Evolutionary conservation across 1,284 basidiomycete species (phyloP), one percentile per base, ranked within the genome.

Genomic region (Sparassis latifolia): DNA sequence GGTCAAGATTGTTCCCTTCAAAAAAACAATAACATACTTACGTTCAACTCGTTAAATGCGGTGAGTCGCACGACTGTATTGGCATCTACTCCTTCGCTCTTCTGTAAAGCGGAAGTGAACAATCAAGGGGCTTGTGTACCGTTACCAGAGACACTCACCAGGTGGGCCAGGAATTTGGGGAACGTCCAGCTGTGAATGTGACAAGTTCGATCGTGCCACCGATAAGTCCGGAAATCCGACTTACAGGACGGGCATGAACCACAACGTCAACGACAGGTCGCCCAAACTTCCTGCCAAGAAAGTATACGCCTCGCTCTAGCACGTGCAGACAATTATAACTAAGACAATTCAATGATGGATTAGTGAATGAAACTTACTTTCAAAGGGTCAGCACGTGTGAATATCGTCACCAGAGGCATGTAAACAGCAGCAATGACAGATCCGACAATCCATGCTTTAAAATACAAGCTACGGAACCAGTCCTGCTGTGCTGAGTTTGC

Each of bases 41-140:
- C 86, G 56, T 90, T 89, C 43, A 89, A 66, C 61, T 90, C 87
- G 42, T 86, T 83, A 62, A 87, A 89, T 55, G 84, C 88, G 12
- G 82, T 84, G 43, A 90, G 66, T 27, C 86, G 78, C 38, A 87
- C 73, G 44, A 89, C 72, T 2, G 84, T 86, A 33, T 60, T 68
- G 20, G 58, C 72, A 47, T 89, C 86, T 7, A 87, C 82, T 3
- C 77, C 75, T 59, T 82, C 77, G 42, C 60, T 65, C 65, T 77
- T 73, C 77, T 79, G 50, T 10, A 29, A 43, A 28, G 3, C 28
- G 3, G 45, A 32, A 10, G n/a, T 33, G 40, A 41, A 29, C 31
- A 49, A 6, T 28, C 37, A 33, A 10, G 27, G n/a, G 7, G 45
- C 28, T 33, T 27, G 5, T 10, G 30, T 5, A 30, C 9, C 5